Conservation (phyloP, 2,329 filamentous ascomycete genomes). For the Ophiognomonia clavigignenti-juglandacearum region DNA sequence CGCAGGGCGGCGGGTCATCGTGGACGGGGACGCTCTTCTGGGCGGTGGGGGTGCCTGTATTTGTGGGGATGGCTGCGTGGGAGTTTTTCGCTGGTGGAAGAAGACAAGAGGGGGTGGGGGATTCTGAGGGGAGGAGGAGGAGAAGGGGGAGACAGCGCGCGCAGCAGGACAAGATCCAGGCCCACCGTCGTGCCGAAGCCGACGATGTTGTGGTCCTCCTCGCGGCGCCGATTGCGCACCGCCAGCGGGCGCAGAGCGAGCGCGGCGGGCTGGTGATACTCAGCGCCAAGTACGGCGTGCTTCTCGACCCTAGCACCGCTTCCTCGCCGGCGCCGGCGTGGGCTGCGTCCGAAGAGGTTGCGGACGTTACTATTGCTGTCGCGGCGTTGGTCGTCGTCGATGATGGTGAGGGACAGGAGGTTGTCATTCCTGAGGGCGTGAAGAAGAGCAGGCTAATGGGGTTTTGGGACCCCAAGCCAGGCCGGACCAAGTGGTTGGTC, state of each 20-base stretch:
- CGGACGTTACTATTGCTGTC: constrained; percentile 44
- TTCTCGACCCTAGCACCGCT: neutral
- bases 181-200: constrained; percentile 36
- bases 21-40: constrained; percentile 31
- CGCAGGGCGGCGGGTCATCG: neutral
- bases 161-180: constrained; percentile 24
- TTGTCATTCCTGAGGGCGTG: constrained; percentile 36
- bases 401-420: constrained; percentile 27
- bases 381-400: constrained; percentile 44
- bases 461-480: constrained; percentile 47
- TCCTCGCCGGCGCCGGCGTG: constrained; percentile 15
- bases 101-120: too few species aligned
- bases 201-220: constrained; percentile 40
- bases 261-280: constrained; percentile 41
- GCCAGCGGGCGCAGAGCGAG: constrained; percentile 31
- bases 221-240: constrained; percentile 32
- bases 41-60: constrained; percentile 34
- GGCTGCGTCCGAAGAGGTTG: constrained; percentile 36
- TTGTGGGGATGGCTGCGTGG: too few species aligned
- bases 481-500: constrained; percentile 37
- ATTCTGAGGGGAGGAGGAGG: neutral
- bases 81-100: too few species aligned
- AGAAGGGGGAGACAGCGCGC: constrained; percentile 4
- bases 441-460: constrained; percentile 40
- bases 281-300: constrained; percentile 42